These are phyloP conservation scores for Pseudoturritis turrita DNA, from an alignment of 345 rosid genomes.

Conservation along the genomic window DNA sequence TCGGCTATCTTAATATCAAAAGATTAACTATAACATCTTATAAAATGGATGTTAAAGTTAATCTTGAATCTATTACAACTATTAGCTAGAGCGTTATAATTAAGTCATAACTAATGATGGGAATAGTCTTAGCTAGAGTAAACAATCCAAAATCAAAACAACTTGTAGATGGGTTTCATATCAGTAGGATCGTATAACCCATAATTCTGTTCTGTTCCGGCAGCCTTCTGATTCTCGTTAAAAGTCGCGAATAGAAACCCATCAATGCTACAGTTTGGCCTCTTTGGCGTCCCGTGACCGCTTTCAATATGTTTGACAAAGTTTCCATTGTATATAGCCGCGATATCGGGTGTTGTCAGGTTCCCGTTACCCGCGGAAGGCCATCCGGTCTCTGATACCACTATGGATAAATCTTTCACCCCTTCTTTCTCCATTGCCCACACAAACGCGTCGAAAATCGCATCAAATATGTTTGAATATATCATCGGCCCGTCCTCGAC, in stretches of 20 bases:
- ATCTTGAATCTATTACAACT: neutral
- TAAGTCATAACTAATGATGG: neutral
- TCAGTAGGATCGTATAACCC: conserved; percentile 16
- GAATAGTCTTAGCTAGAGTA: neutral
- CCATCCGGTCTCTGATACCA: conserved; percentile 44
- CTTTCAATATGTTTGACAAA: conserved; percentile 2
- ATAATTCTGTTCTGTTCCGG: conserved; percentile 17
- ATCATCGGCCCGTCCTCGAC: conserved; percentile 26
- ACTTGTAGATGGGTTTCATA: conserved; percentile 22
- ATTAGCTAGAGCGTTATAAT: neutral
- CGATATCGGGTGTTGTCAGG: conserved; percentile 13
- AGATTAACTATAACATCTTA: neutral
- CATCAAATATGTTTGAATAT: conserved; percentile 40
- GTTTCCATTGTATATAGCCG: conserved; percentile 16
- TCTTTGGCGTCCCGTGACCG: conserved; percentile 35
- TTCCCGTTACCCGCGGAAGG: conserved; percentile 35
- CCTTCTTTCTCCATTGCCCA: conserved; percentile 35
- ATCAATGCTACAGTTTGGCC: conserved; percentile 2
- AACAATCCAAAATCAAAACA: conserved; percentile 11
- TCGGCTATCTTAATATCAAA: neutral
- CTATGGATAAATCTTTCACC: neutral
- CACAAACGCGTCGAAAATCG: conserved; percentile 31
- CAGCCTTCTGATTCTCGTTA: conserved; percentile 22
- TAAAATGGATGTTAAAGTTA: neutral
- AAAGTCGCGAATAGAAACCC: conserved; percentile 25